A percentile compares a stretch with the other conserved stretches of the same genome.
These are phyloP conservation scores for Clavispora phyllophila DNA, from an alignment of 805 yeast genomes.

Conservation along the genomic window DNA sequence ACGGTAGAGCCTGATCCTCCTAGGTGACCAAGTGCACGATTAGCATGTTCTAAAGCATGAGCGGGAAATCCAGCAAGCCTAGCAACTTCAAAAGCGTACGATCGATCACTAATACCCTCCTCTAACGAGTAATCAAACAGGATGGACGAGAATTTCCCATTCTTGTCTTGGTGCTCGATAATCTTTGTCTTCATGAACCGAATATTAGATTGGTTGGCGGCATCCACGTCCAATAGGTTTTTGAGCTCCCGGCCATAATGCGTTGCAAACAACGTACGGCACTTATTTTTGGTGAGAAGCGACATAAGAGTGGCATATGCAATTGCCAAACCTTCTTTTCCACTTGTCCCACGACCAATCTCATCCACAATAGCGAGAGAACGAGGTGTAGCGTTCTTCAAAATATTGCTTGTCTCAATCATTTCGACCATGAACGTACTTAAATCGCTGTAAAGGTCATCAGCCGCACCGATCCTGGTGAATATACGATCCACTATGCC, in stretches of 20 bases:
- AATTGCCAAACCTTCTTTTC: conserved; percentile 77
- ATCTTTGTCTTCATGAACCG: conserved; percentile 32
- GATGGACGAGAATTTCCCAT: conserved; percentile 18
- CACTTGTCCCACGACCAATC: conserved; percentile 52
- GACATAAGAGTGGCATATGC: conserved; percentile 71
- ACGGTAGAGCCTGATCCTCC: neutral
- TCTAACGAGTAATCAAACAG: conserved; percentile 52
- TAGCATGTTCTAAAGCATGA: conserved; percentile 52
- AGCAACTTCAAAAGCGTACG: conserved; percentile 77
- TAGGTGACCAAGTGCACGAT: conserved; percentile 19
- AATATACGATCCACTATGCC: conserved; percentile 45
- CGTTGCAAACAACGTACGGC: conserved; percentile 84
- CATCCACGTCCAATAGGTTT: conserved; percentile 28
- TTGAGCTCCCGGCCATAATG: conserved; percentile 55
- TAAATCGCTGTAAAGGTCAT: conserved; percentile 23
- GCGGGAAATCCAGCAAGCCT: conserved; percentile 73
- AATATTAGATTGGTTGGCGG: conserved; percentile 21
- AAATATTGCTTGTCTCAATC: conserved; percentile 36
- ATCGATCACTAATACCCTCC: conserved; percentile 66
- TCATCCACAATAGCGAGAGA: conserved; percentile 39
- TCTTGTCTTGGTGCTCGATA: conserved; percentile 13
- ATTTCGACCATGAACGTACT: conserved; percentile 52
- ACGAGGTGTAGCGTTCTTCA: conserved; percentile 28
- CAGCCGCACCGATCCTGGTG: conserved; percentile 41
- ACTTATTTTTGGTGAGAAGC: conserved; percentile 48